A percentile compares a stretch with the other conserved stretches of the same genome.
These are phyloP conservation scores for Telopea speciosissima DNA, from an alignment of 177 flowering plant genomes.

Conservation along the genomic window DNA sequence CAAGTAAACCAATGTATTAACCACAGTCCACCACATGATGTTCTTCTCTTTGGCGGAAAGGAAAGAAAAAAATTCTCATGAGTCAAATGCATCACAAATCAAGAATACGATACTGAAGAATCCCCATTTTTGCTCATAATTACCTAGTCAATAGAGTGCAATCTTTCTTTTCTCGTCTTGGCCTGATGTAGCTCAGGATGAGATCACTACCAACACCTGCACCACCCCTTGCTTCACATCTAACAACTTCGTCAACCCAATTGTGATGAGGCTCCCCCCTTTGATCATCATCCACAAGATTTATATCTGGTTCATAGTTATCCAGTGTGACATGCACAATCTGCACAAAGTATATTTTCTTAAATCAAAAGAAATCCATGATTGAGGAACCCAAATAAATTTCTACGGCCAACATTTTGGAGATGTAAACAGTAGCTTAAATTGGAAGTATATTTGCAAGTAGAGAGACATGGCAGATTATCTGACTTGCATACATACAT, in stretches of 20 bases:
- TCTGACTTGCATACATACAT: too few species aligned
- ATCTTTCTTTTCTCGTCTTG: slow-evolving; percentile 68
- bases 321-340: slow-evolving; percentile 69
- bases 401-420: neutral
- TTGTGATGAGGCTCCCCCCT: slow-evolving; percentile 62
- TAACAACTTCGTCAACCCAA: slow-evolving; percentile 91
- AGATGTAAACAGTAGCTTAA: neutral
- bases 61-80: too few species aligned
- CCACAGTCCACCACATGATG: neutral
- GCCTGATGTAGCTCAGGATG: slow-evolving; percentile 43
- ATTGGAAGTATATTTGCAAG: too few species aligned
- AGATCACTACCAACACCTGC: slow-evolving; percentile 24
- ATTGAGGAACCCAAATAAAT: too few species aligned
- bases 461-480: too few species aligned
- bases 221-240: slow-evolving; percentile 45
- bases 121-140: neutral
- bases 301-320: slow-evolving; percentile 52
- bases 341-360: slow-evolving; percentile 30
- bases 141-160: slow-evolving; percentile 72
- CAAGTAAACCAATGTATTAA: neutral
- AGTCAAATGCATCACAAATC: neutral
- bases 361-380: neutral
- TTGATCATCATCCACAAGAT: slow-evolving; percentile 35
- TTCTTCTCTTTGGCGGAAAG: neutral
- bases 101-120: neutral